These are phyloP conservation scores for Pseudozyma tsukubaensis DNA, from an alignment of 1,284 basidiomycete genomes.

Conservation along the genomic window DNA sequence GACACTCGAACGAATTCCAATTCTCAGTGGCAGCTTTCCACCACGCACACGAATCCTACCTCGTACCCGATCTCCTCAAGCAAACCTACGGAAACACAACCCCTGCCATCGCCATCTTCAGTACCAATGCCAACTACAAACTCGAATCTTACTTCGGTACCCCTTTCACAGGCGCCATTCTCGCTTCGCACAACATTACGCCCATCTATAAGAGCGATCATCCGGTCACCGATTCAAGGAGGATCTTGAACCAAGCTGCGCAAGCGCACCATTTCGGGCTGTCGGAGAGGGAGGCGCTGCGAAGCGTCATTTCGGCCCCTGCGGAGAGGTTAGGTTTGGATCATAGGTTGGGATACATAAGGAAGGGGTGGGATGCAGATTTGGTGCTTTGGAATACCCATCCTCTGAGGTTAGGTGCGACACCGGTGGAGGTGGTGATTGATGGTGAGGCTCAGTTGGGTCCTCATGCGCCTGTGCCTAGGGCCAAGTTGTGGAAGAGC, in stretches of 20 bases:
- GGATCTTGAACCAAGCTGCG: slow-evolving; percentile 84
- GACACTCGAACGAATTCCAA: slow-evolving; percentile 84
- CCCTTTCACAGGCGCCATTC: slow-evolving; percentile 83
- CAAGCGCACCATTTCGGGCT: slow-evolving; percentile 81
- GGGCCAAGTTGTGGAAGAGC: slow-evolving; percentile 8
- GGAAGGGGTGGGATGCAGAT: slow-evolving; percentile 75
- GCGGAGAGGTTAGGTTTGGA: slow-evolving; percentile 81
- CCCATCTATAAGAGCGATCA: slow-evolving; percentile 79
- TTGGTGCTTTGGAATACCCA: slow-evolving; percentile 90
- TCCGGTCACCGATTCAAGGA: slow-evolving; percentile 79
- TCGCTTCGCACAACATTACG: slow-evolving; percentile 78
- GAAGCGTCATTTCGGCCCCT: slow-evolving; percentile 81
- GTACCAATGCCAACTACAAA: slow-evolving; percentile 80
- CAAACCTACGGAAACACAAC: slow-evolving; percentile 73
- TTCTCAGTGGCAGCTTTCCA: slow-evolving; percentile 77
- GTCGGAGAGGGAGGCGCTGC: slow-evolving; percentile 74
- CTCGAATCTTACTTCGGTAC: slow-evolving; percentile 85
- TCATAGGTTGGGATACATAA: slow-evolving; percentile 82
- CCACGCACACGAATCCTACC: slow-evolving; percentile 86
- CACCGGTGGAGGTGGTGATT: slow-evolving; percentile 75
- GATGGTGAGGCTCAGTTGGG: slow-evolving; percentile 72
- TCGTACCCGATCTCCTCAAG: slow-evolving; percentile 83
- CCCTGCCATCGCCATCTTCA: slow-evolving; percentile 81
- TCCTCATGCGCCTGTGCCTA: slow-evolving; percentile 23
- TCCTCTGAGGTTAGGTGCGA: slow-evolving; percentile 75